Base-by-base conservation (phyloP, 768 basidiomycete species). In the Auriscalpium microsporum region DNA sequence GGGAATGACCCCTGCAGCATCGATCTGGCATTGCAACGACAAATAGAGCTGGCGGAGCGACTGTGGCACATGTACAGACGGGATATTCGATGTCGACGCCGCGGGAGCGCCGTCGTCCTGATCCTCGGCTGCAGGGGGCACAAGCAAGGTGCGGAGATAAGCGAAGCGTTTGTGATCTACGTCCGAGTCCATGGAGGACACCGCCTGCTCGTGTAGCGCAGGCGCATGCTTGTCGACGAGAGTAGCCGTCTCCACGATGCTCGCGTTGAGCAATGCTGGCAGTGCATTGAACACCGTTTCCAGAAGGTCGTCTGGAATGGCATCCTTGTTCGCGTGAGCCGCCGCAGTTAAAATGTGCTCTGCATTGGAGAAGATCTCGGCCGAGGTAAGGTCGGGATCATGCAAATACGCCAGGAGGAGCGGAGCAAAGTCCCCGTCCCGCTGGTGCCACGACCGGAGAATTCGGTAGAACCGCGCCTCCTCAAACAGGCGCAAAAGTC, bases 391-490 rank as follows among this genome's bases (percentile, higher is more conserved):
- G 46, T 83, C 80, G 3, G 82, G 76, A 68, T 97, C 94, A 17
- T 81, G 76, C 44, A 98, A 67, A 64, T 85, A 88, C 3, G 90
- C 86, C 48, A 76, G 73, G 28, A 95, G 69, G 37, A 97, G 74
- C 14, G 79, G 75, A 3, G 79, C 75, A 94, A 93, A 98, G 57
- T 79, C 76, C 21, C 71, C 76, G 48, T 94, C 89, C 50, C 84
- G 83, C 16, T 80, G 77, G 70, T 91, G 83, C 77, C 89, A 86
- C 9, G 80, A 75, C 44, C 93, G 84, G 23, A 99, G 74, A 57
- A 99, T 94, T 40, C 94, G 82, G 68, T 84, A 94, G 73, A 99
- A 99, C 0, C 90, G 86, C 0, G 95, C 94, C 10, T 72, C 65
- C 63, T 87, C 81, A 65, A 97, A 95, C 3, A 92, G 72, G 10